Base-by-base conservation (phyloP, 768 basidiomycete species). In the Hortiboletus campestris region DNA sequence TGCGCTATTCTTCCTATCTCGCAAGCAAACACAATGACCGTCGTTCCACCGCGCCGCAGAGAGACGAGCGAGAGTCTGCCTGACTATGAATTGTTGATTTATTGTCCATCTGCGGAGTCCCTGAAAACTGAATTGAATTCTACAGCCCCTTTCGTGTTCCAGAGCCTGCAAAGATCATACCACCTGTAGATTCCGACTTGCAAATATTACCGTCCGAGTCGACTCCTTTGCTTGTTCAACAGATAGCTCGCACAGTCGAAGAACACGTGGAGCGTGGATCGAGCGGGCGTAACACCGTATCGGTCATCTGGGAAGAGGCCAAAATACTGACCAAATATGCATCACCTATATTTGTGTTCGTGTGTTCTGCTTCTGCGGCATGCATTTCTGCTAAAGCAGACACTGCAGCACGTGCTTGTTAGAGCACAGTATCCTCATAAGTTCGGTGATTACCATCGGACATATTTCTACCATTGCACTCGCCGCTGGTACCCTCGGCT, bases 391-490 rank as follows among this genome's bases (percentile, higher is more conserved):
- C 45, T 64, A 28, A 63, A 22, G 1, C 9, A 16, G 28, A 48
- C 45, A n/a, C 4, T 2, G 0, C 36, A 65, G 91, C 9, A 87
- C 90, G 2, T 88, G 90, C 61, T 54, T 91, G 28, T 77, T 93
- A 31, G 95, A 98, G 69, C 95, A 93, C 70, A 90, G 88, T 22
- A 82, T 98, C 39, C 80, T 92, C 39, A 80, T 96, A 57, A 85
- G 87, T 0, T 86, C 91, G 11, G 91, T 96, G 39, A 74, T 98
- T n/a, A 87, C 88, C 12, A 89, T 96, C 29, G 95, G 95, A 0
- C 95, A 98, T 71, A 74, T 98, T 22, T 93, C 92, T 2, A 96
- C 94, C 0, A 85, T 81, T 3, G 89, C 94, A 13, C 83, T 98
- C 2, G 96, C 96, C 2, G 94, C 91, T 0, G 84, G 86, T 28